These are phyloP conservation scores for Hsuehochloa calcarea DNA, from an alignment of 176 grass and related monocot genomes.

Conservation along the genomic window DNA sequence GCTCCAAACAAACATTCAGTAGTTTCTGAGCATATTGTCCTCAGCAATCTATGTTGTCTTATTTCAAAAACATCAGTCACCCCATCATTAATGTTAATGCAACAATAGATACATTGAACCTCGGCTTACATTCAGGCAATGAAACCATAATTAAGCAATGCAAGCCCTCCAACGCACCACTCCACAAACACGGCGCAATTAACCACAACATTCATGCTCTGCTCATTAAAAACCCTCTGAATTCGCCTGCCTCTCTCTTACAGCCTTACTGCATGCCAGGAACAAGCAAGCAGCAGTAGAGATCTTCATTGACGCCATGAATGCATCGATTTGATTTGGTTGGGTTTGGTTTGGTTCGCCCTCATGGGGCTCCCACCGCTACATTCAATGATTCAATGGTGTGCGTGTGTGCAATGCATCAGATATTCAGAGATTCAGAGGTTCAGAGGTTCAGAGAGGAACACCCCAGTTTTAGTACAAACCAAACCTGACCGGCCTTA, in stretches of 20 bases:
- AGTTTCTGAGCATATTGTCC: no score
- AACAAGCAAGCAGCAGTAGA: background rate
- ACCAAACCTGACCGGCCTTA: background rate
- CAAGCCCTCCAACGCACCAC: background rate
- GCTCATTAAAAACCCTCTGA: background rate
- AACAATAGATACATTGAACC: no score
- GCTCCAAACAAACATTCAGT: no score
- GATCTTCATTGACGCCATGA: background rate
- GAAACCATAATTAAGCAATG: background rate
- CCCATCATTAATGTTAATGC: no score
- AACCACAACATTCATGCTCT: background rate
- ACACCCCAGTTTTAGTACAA: background rate
- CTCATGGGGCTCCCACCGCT: background rate
- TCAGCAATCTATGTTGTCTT: no score
- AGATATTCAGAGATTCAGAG: background rate
- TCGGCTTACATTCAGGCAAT: no score
- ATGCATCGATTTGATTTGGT: constrained; percentile 20
- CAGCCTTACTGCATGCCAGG: background rate
- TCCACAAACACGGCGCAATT: background rate
- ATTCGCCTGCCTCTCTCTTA: background rate
- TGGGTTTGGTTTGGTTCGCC: constrained; percentile 4
- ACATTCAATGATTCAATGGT: background rate
- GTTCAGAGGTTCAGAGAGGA: background rate
- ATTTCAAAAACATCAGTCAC: no score
- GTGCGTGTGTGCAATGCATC: background rate